Base-by-base conservation (phyloP, 108 stramenopile species). In the Fistulifera pelliculosa region DNA sequence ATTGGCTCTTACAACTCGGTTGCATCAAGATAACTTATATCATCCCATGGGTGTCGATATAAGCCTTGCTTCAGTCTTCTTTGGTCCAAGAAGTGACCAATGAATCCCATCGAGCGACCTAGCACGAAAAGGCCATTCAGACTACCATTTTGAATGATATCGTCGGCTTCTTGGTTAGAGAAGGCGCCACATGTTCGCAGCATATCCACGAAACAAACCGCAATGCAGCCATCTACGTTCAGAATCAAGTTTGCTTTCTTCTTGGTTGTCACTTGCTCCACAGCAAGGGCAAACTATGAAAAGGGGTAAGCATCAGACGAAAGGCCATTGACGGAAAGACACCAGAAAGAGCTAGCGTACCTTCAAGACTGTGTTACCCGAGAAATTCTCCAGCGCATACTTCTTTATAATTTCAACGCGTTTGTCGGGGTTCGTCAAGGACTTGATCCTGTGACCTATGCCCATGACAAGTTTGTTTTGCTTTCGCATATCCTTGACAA, bases 191-290 rank as follows among this genome's bases (percentile, higher is more conserved):
- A 94, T 40, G 68, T 70, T n/a, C 93, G 80, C 8, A 94, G 70
- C 67, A 94, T 71, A 64, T 94, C 93, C 23, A 94, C 93, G 57
- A 94, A 94, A 72, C 90, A 89, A 10, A 76, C 89, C 5, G 93
- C 93, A 55, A 94, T 91, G 62, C 87, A 88, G 4, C 93, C 93
- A 69, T 94, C 93, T n/a, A 94, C 93, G 60, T 94, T 94, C 7
- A 94, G 69, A 55, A 94, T 94, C 13, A 94, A 69, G 52, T 81
- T 92, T 12, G 87, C 79, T 65, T 77, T 83, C 74, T 94, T 94
- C 70, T 80, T 79, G 11, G 90, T 92, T 13, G 93, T 94, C 28
- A 90, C 76, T 64, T 85, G 81, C 60, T 94, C 93, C 22, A 94
- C 87, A 12, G 74, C 79, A 47, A 94, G 62, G 25, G 93, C 93